Evolutionary conservation across 306 rosid species (phyloP).

Genomic region (Vigna nakashimae): DNA sequence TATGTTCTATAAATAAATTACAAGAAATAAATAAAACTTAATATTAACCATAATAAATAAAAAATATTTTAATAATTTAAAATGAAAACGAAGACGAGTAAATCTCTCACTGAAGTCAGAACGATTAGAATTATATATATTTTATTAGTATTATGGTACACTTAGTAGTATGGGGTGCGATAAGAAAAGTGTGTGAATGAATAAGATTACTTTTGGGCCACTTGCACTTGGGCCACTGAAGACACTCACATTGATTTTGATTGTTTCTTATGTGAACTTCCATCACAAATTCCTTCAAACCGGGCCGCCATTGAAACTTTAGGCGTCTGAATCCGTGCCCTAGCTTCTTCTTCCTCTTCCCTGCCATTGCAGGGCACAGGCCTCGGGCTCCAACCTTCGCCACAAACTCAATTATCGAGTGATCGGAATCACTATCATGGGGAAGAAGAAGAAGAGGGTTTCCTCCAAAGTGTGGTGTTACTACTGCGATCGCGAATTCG

Average conservation of each 20-base stretch:
- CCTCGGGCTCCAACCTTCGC: not conserved
- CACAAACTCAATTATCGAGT: not conserved
- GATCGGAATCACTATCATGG: constrained; percentile 47
- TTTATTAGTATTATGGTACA: too few relatives aligned
- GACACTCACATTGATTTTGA: not conserved
- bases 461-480: constrained; percentile 98
- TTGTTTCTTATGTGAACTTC: not conserved
- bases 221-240: not conserved
- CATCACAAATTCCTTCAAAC: not conserved
- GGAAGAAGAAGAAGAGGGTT: constrained; percentile 97
- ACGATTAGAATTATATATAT: too few relatives aligned
- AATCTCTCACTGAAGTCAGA: too few relatives aligned
- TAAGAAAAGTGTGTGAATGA: too few relatives aligned
- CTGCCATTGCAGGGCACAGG: constrained; percentile 22
- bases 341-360: constrained; percentile 34
- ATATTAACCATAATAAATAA: too few relatives aligned
- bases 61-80: too few relatives aligned
- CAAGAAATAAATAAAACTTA: too few relatives aligned
- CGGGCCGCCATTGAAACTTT: not conserved
- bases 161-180: too few relatives aligned
- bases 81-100: too few relatives aligned
- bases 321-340: constrained; percentile 5
- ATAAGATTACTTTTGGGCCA: not conserved
- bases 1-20: too few relatives aligned
- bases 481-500: constrained; percentile 97